Percentiles rank a stretch among this genome's conserved stretches.
These are phyloP conservation scores for Oenanthe javanica DNA, from an alignment of 140 eudicot species.

Conservation along the genomic window DNA sequence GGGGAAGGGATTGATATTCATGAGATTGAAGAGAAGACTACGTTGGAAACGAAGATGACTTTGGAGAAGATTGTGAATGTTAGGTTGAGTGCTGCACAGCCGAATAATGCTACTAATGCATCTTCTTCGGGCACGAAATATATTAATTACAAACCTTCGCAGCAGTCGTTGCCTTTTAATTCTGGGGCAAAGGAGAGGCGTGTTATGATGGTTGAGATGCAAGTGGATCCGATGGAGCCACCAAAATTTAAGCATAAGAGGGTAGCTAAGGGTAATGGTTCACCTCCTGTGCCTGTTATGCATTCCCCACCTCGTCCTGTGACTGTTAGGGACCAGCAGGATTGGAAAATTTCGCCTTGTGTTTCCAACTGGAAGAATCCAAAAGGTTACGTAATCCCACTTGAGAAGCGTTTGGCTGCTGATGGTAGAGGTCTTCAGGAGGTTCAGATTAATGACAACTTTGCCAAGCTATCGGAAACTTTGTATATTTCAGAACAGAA, in stretches of 20 bases:
- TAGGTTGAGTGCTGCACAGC: too few relatives aligned
- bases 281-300: slow-evolving; percentile 92
- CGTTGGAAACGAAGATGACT: too few relatives aligned
- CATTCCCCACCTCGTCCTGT: slow-evolving; percentile 89
- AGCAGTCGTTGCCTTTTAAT: slow-evolving; percentile 76
- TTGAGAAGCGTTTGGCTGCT: slow-evolving; percentile 79
- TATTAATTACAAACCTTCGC: slow-evolving; percentile 80
- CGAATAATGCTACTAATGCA: slow-evolving; percentile 35
- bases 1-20: slow-evolving; percentile 48
- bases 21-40: slow-evolving; percentile 62
- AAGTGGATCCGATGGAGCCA: slow-evolving; percentile 83
- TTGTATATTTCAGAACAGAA: slow-evolving; percentile 73
- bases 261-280: slow-evolving; percentile 75
- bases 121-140: slow-evolving; percentile 57
- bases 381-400: slow-evolving; percentile 77
- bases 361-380: slow-evolving; percentile 92
- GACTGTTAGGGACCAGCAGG: slow-evolving; percentile 78
- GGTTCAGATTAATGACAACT: slow-evolving; percentile 42
- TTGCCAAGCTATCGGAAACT: slow-evolving; percentile 76
- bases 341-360: slow-evolving; percentile 89
- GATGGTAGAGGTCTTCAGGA: slow-evolving; percentile 58
- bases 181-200: slow-evolving; percentile 88
- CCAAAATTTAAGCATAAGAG: slow-evolving; percentile 86
- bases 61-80: too few relatives aligned
- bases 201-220: slow-evolving; percentile 85